Evolutionary conservation across 1,284 basidiomycete genomes (phyloP), one percentile per base, ranked within the genome.

Genomic region (Apiotrichum laibachii): DNA sequence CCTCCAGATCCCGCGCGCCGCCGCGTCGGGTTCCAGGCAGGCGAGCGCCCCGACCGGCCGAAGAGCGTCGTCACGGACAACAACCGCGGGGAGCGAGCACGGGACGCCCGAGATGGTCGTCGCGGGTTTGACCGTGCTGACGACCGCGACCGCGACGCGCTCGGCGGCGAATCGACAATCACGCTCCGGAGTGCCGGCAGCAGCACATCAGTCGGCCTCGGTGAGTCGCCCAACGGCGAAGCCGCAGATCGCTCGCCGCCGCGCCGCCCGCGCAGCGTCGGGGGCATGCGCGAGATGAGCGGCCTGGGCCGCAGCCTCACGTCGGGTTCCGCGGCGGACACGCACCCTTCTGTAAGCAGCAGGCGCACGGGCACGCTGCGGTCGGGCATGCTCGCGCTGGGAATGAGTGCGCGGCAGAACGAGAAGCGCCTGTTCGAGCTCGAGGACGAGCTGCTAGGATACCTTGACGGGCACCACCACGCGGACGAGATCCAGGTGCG

Each of bases 391-490:
- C 19, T 22, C 35, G 54, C 57, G 9, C 51, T 52, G 4, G 57
- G 37, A 0, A 21, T 51, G 37, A 57, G 53, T 19, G 31, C 33
- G 22, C 50, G 50, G 9, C 42, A 54, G 1, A 44, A 26, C 8
- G 54, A 34, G 26, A 39, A 67, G 56, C 42, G 59, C 15, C 48
- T 54, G 39, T 56, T 64, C 53, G 66, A 67, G 55, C 62, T 71
- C 48, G 70, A 72, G 50, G 70, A 72, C 43, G 86, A 86, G 31
- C 70, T 96, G 42, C 70, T 85, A 22, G 67, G 81, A 6, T 76
- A 89, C 57, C 80, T 96, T 13, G 88, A 96, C 69, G 93, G 92
- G 5, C 87, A 88, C 59, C 92, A 92, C 77, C 89, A 93, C 75
- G 88, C 91, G 2, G 94, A 97, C 75, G 92, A 96, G 76, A 80